Percentiles rank a stretch among this genome's conserved stretches.
Evolutionary conservation across 2,329 filamentous ascomycete genomes (phyloP).

Genomic region (Monilinia aucupariae): DNA sequence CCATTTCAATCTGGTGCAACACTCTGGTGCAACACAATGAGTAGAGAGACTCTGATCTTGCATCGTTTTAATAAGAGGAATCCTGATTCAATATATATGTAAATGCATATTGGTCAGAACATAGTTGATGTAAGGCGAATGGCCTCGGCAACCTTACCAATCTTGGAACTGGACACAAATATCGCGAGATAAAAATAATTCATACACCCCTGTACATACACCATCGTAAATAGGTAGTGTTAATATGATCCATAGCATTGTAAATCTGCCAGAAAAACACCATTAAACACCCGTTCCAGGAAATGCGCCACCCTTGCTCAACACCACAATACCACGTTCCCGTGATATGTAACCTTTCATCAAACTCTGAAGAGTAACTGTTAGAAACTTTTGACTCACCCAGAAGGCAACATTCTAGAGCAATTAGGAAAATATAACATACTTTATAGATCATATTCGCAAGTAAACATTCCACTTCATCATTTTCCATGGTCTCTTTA

Average conservation of each 20-base stretch:
- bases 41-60: not conserved
- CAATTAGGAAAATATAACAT: slow-evolving; percentile 30
- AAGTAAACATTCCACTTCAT: slow-evolving; percentile 92
- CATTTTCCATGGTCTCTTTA: slow-evolving; percentile 64
- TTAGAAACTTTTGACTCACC: slow-evolving; percentile 2
- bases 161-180: not conserved
- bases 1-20: not conserved
- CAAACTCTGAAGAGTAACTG: slow-evolving; percentile 28
- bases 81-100: not conserved
- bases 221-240: not conserved
- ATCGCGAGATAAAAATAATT: not conserved
- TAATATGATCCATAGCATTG: not conserved
- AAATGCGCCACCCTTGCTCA: slow-evolving; percentile 90
- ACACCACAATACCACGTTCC: slow-evolving; percentile 80
- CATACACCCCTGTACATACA: not conserved
- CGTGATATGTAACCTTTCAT: slow-evolving; percentile 99
- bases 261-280: not conserved
- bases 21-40: too few species aligned
- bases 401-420: not conserved
- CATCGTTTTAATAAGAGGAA: not conserved
- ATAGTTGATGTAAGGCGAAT: not conserved
- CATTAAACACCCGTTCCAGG: slow-evolving; percentile 72
- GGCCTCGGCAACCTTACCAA: not conserved
- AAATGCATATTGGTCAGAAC: not conserved
- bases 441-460: slow-evolving; percentile 99